Base-by-base conservation (phyloP, 2,329 filamentous ascomycete species). In the Cucurbitaria berberidis region DNA sequence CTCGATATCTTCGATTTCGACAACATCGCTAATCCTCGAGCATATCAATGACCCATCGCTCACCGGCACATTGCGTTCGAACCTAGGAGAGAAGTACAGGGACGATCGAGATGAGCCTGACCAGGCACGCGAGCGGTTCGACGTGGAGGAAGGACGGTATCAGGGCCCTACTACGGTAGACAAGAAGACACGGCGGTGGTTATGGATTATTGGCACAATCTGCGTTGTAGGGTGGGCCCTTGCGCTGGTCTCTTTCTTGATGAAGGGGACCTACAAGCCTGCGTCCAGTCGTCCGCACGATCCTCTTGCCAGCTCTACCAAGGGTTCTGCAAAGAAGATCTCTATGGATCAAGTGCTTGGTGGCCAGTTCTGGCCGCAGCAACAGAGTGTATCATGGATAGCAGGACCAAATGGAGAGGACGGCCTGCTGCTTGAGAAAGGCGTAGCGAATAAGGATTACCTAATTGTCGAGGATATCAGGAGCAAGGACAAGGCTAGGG, bases 391-490 rank as follows among this genome's bases (percentile, higher is more conserved):
- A 57, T 84, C 84, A 60, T 96, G 91, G 91, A 89, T 95, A 44
- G 82, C 84, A 26, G 89, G 90, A 0, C 84, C 89, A 0, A 80
- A 86, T 41, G 89, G 88, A 13, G 87, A 91, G 70, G 95, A 99
- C 70, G 95, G 95, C 1, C 74, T 98, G 53, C 75, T 99, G 60
- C 83, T 99, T 18, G 89, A 96, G 74, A 82, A 84, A 66, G 86
- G 82, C 45, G 84, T 81, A 0, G 67, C 65, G n/a, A 69, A 74
- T 1, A 86, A 82, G 5, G 86, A 90, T 65, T 98, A 89, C 66
- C 78, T 99, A 48, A 85, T 95, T 1, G 90, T 97, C 0, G 89
- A 96, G 71, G 91, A 98, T 73, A 88, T 99, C 47, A 85, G 87
- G 51, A 82, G 81, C 44, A 78, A 82, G 51, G 72, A 64, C 22